Base-by-base conservation (phyloP, 202 grass and related monocot species). In the Carex sylvatica region DNA sequence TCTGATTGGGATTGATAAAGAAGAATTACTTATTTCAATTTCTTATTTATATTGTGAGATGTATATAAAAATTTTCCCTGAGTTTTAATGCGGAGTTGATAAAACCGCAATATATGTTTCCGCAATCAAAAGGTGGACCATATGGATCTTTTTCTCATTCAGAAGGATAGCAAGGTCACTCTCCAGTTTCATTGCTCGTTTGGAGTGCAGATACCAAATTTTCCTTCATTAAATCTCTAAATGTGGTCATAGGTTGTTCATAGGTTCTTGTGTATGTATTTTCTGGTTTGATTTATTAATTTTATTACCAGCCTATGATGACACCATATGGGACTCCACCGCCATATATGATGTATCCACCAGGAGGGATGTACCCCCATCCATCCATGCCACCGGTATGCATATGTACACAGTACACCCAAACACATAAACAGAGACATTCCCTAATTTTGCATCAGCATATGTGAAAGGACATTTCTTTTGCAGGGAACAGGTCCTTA, bases 341-440 rank as follows among this genome's bases (percentile, higher is more conserved):
- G 49, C 87, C 83, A 65, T 89, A 86, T 80, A 84, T 89, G 49
- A 85, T 89, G 83, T 89, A 89, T 71, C 87, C 87, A 28, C 87
- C 84, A 38, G 87, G 87, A 82, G 79, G 79, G 70, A 67, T 89
- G 61, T 89, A 89, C 67, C 83, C 87, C 42, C 87, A 89, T 70
- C 87, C 87, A 72, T 83, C 87, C 51, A 86, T 86, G 62, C 87
- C 87, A 81, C 87, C 87, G 78, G 87, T 89, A 89, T 22, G 67
- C 35, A 47, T 61, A 53, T 23, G 68, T 52, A 84, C 33, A 42
- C 16, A 74, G 76, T 62, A 84, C 31, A 42, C 23, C 42, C 19
- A 71, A 18, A 78, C 54, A 59, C 10, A 60, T 62, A 12, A 72
- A 78, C 16, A 38, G 51, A 36, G 15, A 78, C 71, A 44, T 71